Evolutionary conservation across 495 filamentous ascomycete species (phyloP).

Genomic region (Penicillium arizonense): DNA sequence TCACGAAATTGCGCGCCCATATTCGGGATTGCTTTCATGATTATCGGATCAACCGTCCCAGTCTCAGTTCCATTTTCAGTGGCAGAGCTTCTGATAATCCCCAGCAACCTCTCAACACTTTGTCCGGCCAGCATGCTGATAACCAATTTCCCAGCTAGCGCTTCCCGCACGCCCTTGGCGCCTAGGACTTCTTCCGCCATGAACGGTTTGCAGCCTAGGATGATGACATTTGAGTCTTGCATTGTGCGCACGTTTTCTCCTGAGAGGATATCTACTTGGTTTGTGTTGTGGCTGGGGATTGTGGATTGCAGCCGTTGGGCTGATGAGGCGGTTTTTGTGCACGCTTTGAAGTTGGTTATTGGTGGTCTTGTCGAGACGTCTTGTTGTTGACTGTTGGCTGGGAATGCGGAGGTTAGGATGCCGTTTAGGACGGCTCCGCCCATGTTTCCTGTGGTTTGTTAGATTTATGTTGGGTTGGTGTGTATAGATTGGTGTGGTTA

Average conservation of each 20-base stretch:
- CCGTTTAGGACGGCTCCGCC: conserved; percentile 37
- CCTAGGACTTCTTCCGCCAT: conserved; percentile 31
- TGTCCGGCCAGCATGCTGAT: conserved; percentile 87
- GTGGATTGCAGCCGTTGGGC: conserved; percentile 16
- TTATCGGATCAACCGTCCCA: conserved; percentile 5
- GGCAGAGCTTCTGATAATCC: conserved; percentile 48
- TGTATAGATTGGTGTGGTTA: background rate
- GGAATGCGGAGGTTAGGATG: conserved; percentile 30
- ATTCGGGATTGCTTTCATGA: conserved; percentile 37
- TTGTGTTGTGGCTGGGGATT: conserved; percentile 9
- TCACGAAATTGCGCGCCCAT: conserved; percentile 32
- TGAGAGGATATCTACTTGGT: conserved; percentile 17
- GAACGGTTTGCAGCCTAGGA: conserved; percentile 39
- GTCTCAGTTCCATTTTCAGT: background rate
- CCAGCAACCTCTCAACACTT: conserved; percentile 59
- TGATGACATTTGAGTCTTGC: conserved; percentile 29
- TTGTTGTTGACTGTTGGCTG: background rate
- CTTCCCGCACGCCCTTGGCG: conserved; percentile 20
- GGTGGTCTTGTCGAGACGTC: background rate
- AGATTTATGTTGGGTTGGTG: background rate
- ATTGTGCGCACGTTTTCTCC: conserved; percentile 23
- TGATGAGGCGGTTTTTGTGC: conserved; percentile 29
- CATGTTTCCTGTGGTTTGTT: conserved; percentile 34
- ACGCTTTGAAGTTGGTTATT: conserved; percentile 24
- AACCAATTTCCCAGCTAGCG: conserved; percentile 70